Conservation (phyloP, 495 filamentous ascomycete species). For the Hyphodiscus hymeniophilus region DNA sequence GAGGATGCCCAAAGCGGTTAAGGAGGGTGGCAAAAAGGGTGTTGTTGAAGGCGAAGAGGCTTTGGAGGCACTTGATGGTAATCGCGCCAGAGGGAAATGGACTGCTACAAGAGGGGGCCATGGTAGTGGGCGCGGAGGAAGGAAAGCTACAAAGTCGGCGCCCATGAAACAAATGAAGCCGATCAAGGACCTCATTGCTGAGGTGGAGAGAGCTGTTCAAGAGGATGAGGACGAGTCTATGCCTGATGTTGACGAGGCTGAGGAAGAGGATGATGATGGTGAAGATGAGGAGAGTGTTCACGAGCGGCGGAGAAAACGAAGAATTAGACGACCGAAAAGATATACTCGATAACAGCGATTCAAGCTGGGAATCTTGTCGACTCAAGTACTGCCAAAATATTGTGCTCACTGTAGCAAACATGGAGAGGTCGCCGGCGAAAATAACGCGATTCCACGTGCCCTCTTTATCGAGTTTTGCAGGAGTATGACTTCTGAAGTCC, state of each 20-base stretch:
- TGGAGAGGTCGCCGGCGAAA: too few species aligned
- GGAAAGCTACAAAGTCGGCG: conserved; percentile 13
- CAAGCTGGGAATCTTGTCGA: too few species aligned
- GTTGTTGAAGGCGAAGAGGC: conserved; percentile 15
- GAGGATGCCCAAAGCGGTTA: conserved; percentile 16
- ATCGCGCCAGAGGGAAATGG: background rate
- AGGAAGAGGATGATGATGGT: conserved; percentile 88
- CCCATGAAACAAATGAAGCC: conserved; percentile 42
- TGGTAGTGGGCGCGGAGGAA: background rate
- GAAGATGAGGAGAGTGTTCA: conserved; percentile 45
- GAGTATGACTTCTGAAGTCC: too few species aligned
- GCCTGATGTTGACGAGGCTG: conserved; percentile 64
- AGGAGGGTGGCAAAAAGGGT: conserved; percentile 16
- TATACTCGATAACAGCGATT: conserved; percentile 2
- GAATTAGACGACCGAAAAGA: background rate
- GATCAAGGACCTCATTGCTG: conserved; percentile 56
- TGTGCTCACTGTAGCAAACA: too few species aligned
- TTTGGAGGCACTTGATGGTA: conserved; percentile 14
- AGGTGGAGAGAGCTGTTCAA: conserved; percentile 91
- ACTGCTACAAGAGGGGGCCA: conserved; percentile 4
- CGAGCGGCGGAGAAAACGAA: background rate
- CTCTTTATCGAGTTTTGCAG: too few species aligned
- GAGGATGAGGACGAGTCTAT: conserved; percentile 87
- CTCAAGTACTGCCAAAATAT: too few species aligned
- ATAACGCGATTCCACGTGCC: too few species aligned